Conservation (phyloP, 371 early-diverging fungal species). For the Saksenaea oblongispora region DNA sequence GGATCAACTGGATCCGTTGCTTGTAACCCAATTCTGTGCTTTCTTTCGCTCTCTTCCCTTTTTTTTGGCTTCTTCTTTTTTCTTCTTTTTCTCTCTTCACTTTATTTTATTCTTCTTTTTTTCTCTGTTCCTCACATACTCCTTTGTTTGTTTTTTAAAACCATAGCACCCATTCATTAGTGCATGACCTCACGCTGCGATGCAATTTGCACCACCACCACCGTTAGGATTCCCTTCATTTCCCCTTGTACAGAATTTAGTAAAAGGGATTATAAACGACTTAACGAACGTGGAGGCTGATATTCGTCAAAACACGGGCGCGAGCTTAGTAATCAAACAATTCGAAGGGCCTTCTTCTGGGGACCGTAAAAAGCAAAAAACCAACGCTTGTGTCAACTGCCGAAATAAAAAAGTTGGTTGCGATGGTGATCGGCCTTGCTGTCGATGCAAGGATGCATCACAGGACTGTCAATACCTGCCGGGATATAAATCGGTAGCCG, state of each 20-base stretch:
- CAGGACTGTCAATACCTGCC: constrained; percentile 14
- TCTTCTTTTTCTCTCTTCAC: neutral
- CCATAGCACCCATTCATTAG: neutral
- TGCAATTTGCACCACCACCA: constrained; percentile 26
- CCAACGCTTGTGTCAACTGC: constrained; percentile 11
- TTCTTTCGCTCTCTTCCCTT: neutral
- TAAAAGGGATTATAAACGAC: constrained; percentile 15
- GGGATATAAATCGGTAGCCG: neutral
- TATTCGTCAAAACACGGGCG: constrained; percentile 16
- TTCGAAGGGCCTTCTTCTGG: constrained; percentile 10
- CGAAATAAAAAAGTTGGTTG: constrained; percentile 18
- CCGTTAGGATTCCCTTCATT: constrained; percentile 25
- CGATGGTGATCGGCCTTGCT: constrained; percentile 20
- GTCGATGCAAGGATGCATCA: neutral
- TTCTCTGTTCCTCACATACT: neutral
- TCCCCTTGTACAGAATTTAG: constrained; percentile 12
- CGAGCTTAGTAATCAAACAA: constrained; percentile 12
- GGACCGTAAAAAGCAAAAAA: constrained; percentile 7
- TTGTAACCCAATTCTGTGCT: neutral
- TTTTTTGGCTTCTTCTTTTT: constrained; percentile 1
- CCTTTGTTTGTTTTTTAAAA: neutral
- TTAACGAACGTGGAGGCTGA: constrained; percentile 12
- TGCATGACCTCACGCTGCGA: constrained; percentile 1
- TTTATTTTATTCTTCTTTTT: constrained; percentile 4
- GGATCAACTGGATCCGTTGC: neutral